These are phyloP conservation scores for Cystofilobasidium capitatum DNA, from an alignment of 768 basidiomycete genomes.

Conservation along the genomic window DNA sequence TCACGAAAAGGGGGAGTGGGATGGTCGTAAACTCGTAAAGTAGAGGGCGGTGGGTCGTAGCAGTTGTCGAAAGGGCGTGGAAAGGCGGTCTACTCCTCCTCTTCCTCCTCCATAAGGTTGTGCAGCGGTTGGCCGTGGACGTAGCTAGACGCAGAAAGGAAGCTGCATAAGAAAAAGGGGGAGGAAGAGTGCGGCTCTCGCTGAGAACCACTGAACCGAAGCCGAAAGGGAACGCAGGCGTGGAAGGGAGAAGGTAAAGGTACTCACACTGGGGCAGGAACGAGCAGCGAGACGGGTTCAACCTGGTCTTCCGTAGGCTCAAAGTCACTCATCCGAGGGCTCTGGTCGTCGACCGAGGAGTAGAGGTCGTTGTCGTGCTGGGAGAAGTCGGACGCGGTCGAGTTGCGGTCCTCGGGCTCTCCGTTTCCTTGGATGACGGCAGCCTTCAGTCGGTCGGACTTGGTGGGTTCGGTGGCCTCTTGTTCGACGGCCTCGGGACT, in stretches of 20 bases:
- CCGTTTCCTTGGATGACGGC: not conserved
- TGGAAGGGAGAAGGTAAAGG: not conserved
- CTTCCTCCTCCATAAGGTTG: conserved; percentile 22
- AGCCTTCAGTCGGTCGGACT: not conserved
- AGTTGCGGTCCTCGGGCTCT: not conserved
- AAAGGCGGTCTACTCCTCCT: conserved; percentile 9
- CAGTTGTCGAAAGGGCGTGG: too few relatives aligned
- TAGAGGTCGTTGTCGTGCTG: not conserved
- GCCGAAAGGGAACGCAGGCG: not conserved
- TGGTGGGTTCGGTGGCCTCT: not conserved
- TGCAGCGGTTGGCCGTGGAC: conserved; percentile 25
- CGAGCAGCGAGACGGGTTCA: not conserved
- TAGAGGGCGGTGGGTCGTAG: too few relatives aligned
- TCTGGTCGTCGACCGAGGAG: not conserved
- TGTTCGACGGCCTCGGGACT: not conserved
- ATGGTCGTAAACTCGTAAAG: too few relatives aligned
- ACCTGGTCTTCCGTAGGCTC: not conserved
- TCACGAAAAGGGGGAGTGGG: too few relatives aligned
- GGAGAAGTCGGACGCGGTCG: not conserved
- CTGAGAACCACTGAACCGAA: not conserved
- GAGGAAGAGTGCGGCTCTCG: not conserved
- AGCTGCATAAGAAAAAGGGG: not conserved
- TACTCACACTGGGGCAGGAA: not conserved
- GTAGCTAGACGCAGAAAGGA: not conserved
- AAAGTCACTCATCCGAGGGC: too few relatives aligned